Evolutionary conservation across 768 basidiomycete genomes (phyloP), one percentile per base, ranked within the genome.

Genomic region (Cyclocybe aegerita): DNA sequence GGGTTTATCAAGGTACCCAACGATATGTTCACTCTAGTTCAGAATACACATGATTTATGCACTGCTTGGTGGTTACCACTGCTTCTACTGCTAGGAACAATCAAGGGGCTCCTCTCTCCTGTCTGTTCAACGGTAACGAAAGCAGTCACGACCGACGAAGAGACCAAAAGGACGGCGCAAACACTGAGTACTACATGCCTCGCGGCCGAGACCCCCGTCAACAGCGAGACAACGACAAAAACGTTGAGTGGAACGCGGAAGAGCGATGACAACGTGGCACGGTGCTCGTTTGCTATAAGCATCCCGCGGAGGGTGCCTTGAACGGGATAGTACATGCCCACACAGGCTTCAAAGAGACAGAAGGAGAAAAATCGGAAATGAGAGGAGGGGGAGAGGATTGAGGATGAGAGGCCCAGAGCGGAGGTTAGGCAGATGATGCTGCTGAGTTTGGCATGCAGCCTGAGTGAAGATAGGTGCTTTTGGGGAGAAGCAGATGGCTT

Each of bases 251-350:
- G 87, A 4, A 89, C 85, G 7, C 88, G 80, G 70, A 88, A 88
- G 5, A 90, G 69, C 2, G 86, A 78, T 0, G 85, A 83, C 54
- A 88, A 86, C 46, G 88, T 89, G 1, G 88, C 87, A 11, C 87
- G 78, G 57, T 88, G 80, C 60, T 88, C 87, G 51, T 89, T 82
- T 1, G 83, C 71, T 9, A 89, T 82, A 46, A 89, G 63, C 1
- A 75, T 73, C 16, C 86, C 85, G 36, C 84, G 76, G 15, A 89
- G 67, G 76, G 86, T 88, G 29, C 87, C 87, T 50, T 89, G 87
- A 30, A 88, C 79, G 16, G 87, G 87, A 59, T 89, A 89, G 60
- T 89, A 89, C 81, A 86, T 79, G 40, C 87, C 87, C 6, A 89
- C 88, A 61, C 85, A 88, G 11, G 79, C 84, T 63, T 90, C 87